Evolutionary conservation across 148 eudicot species (phyloP).

Genomic region (Rhododendron mucronatum): DNA sequence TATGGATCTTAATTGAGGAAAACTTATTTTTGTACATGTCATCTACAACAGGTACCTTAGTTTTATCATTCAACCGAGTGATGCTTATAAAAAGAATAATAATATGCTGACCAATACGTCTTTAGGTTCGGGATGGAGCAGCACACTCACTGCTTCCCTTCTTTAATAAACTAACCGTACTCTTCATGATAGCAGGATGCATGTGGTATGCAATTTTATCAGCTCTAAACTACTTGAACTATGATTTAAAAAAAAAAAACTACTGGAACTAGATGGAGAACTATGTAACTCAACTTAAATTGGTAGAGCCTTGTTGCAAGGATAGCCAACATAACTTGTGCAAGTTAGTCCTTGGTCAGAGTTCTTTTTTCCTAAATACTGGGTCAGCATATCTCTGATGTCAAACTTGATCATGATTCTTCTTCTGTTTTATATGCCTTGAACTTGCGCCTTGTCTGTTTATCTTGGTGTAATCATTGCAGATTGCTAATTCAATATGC

Average conservation of each 20-base stretch:
- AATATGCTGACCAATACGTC: background rate
- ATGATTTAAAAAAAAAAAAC: background rate
- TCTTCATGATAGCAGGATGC: background rate
- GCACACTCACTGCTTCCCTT: background rate
- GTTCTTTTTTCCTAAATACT: background rate
- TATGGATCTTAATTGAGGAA: background rate
- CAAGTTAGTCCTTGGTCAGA: background rate
- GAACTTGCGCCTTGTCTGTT: background rate
- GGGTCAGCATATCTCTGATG: background rate
- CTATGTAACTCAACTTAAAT: background rate
- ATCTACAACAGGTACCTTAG: background rate
- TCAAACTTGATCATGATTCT: background rate
- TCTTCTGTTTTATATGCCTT: background rate
- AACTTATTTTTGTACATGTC: background rate
- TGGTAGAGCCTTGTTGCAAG: background rate
- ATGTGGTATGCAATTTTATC: background rate
- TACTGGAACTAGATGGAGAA: background rate
- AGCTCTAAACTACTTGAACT: background rate
- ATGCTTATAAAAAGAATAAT: background rate
- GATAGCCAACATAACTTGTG: background rate
- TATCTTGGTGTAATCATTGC: background rate
- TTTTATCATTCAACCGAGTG: background rate
- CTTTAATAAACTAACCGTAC: background rate
- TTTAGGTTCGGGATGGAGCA: conserved; percentile 4
- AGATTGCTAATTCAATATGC: background rate